Evolutionary conservation across 2,329 filamentous ascomycete genomes (phyloP).

Genomic region (Berkeleyomyces rouxiae): DNA sequence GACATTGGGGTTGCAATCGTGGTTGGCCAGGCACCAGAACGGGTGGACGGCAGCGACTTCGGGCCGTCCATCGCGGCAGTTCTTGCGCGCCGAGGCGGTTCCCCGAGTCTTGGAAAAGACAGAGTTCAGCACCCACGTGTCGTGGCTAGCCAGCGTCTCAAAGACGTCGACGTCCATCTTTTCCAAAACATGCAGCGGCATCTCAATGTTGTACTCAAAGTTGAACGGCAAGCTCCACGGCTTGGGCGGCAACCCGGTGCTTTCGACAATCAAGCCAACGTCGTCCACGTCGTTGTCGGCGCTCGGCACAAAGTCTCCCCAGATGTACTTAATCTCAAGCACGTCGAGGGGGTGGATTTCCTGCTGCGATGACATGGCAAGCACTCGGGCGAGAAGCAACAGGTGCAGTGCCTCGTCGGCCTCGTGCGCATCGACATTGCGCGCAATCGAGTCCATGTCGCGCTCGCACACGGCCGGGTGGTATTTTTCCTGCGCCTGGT

Average conservation of each 20-base stretch:
- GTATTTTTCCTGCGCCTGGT: conserved; percentile 40
- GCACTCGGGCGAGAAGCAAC: conserved; percentile 41
- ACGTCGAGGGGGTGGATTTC: conserved; percentile 46
- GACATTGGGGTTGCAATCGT: conserved; percentile 90
- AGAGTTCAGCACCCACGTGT: conserved; percentile 78
- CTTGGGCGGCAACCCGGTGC: conserved; percentile 28
- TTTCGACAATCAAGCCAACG: conserved; percentile 3
- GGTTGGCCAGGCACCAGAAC: conserved; percentile 91
- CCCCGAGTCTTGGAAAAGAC: conserved; percentile 86
- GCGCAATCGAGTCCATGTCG: conserved; percentile 48
- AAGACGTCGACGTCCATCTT: conserved; percentile 76
- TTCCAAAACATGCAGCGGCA: conserved; percentile 60
- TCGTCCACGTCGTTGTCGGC: conserved; percentile 23
- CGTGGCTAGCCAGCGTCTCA: conserved; percentile 38
- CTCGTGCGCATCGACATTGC: conserved; percentile 43
- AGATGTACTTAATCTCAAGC: conserved; percentile 48
- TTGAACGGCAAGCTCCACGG: conserved; percentile 60
- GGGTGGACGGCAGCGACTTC: conserved; percentile 90
- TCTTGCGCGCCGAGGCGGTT: conserved; percentile 75
- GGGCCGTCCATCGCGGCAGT: conserved; percentile 58
- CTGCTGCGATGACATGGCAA: conserved; percentile 48
- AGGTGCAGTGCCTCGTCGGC: conserved; percentile 46
- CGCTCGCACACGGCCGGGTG: conserved; percentile 50
- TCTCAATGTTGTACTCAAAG: conserved; percentile 58
- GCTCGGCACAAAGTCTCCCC: conserved; percentile 47